Conservation (phyloP, 805 yeast genomes). For the Metschnikowia anglica region DNA sequence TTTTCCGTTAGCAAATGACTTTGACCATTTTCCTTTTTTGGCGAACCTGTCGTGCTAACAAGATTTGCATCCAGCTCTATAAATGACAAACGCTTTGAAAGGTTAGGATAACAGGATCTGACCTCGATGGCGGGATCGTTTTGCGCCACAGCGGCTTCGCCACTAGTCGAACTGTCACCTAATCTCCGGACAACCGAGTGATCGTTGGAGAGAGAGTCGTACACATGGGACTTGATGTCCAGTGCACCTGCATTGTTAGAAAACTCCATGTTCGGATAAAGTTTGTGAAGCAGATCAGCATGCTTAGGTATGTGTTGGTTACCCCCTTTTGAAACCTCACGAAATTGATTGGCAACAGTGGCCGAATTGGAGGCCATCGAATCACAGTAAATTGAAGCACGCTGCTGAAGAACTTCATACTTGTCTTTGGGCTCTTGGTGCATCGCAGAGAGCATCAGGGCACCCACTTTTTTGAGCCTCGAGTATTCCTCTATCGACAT, state of each 20-base stretch:
- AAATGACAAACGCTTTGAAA: not conserved
- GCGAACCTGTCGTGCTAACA: not conserved
- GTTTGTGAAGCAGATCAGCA: too few species aligned
- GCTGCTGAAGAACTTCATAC: conserved; percentile 14
- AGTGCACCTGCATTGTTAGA: too few species aligned
- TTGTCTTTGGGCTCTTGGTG: conserved; percentile 22
- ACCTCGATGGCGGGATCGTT: too few species aligned
- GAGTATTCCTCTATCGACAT: conserved; percentile 43
- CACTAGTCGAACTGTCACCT: too few species aligned
- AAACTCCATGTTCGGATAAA: too few species aligned
- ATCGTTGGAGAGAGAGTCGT: too few species aligned
- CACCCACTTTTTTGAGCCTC: conserved; percentile 32
- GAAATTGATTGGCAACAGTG: conserved; percentile 2
- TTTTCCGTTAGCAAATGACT: not conserved
- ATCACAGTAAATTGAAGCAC: conserved; percentile 18
- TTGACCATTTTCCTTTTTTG: not conserved
- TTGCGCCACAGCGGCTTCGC: too few species aligned
- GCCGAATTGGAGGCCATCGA: conserved; percentile 14
- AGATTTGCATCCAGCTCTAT: conserved; percentile 1
- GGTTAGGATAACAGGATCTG: not conserved
- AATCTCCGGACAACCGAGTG: too few species aligned
- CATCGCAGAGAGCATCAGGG: conserved; percentile 8
- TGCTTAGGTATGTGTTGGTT: not conserved
- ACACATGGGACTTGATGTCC: too few species aligned
- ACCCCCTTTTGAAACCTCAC: not conserved